Conservation (phyloP, 257 asterid genomes). For the Cinchona pubescens region DNA sequence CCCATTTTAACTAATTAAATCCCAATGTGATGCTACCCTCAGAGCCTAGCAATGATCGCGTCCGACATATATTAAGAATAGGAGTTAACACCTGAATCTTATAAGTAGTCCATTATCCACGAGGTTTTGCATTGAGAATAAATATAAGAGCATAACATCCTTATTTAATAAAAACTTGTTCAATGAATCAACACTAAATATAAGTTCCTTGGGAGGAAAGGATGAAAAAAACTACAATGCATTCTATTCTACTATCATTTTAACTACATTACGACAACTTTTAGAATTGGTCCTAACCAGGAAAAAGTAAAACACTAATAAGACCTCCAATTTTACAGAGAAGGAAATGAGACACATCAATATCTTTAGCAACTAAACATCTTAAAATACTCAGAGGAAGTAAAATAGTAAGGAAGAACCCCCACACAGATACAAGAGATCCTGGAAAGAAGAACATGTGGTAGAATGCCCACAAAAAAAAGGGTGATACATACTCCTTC, state of each 20-base stretch:
- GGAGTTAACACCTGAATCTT: conserved; percentile 56
- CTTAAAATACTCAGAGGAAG: not conserved
- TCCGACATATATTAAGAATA: conserved; percentile 45
- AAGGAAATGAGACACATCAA: not conserved
- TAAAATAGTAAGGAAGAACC: not conserved
- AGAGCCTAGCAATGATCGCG: conserved; percentile 46
- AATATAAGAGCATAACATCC: too few relatives aligned
- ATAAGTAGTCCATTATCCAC: not conserved
- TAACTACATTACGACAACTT: too few relatives aligned
- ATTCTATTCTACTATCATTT: too few relatives aligned
- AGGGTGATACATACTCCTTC: conserved; percentile 53
- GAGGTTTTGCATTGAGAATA: not conserved
- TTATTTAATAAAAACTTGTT: not conserved
- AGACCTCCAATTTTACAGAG: not conserved
- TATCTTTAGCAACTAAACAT: not conserved
- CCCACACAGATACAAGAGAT: not conserved
- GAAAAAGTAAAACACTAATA: not conserved
- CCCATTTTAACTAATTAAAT: conserved; percentile 15
- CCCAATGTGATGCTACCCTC: too few relatives aligned
- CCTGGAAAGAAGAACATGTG: not conserved
- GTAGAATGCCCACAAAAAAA: not conserved
- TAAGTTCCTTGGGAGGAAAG: too few relatives aligned
- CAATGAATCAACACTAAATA: not conserved
- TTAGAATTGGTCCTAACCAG: too few relatives aligned
- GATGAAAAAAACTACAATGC: not conserved